Base-by-base conservation (phyloP, 1,284 basidiomycete genomes). In the Naganishia sp. region DNA sequence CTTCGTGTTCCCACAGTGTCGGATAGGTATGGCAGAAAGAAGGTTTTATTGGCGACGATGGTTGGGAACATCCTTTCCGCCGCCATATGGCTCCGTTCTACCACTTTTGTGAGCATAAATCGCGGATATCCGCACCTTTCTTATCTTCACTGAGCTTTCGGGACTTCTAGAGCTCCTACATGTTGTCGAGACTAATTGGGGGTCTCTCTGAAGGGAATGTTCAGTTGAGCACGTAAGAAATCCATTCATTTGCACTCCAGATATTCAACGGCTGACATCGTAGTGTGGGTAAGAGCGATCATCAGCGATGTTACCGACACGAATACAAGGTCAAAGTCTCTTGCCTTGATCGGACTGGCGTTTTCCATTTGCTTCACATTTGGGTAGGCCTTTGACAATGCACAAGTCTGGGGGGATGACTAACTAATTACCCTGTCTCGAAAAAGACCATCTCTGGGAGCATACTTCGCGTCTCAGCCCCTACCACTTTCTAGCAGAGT, bases 341-440 rank as follows among this genome's bases (percentile, higher is more conserved):
- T 96, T n/a, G 90, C 93, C 0, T 85, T 94, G 69, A 89, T 96
- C 55, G 93, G 94, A 18, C 90, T 95, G 63, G 93, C 94, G 1
- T 96, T 96, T 74, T 90, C 91, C 9, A 87, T 95, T 57, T 93
- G 91, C 76, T 95, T 95, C 81, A 80, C 78, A n/a, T 70, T 80
- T 86, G 89, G 80, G 77, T 78, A 55, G 23, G 76, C 66, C 3
- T 36, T 10, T 3, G 23, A 16, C 46, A 10, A 6, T 39, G 28
- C 53, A 63, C 87, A 90, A 56, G 90, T 90, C 46, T 28, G 3
- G 5, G 28, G 28, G 5, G 28, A 28, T 28, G 3, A 28, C 28
- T 28, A 5, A 5, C 28, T 28, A 28, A 28, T 5, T 28, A 28
- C 28, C 28, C 5, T 28, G 28, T 5, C 28, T 28, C 28, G 28